Percentiles rank a stretch among this genome's conserved stretches.
Conservation (phyloP, 306 rosid species). For the Vicia sativa region DNA sequence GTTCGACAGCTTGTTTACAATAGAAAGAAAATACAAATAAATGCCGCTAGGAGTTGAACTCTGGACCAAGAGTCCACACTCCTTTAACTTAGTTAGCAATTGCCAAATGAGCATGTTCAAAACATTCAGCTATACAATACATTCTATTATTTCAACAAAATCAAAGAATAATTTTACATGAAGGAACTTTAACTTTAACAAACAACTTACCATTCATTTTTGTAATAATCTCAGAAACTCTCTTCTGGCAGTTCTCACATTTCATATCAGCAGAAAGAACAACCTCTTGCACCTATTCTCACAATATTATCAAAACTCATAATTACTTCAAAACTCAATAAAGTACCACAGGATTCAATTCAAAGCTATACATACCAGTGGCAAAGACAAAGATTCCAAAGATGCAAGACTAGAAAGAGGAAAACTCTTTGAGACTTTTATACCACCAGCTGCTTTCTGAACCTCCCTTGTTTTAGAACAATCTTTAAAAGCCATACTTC, state of each 20-base stretch:
- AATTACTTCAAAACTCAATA: neutral
- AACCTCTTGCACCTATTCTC: constrained; percentile 70
- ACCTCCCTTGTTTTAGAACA: constrained; percentile 42
- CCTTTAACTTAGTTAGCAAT: too few species aligned
- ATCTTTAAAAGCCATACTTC: constrained; percentile 50
- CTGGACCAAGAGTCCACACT: too few species aligned
- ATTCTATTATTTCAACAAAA: neutral
- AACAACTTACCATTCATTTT: constrained; percentile 61
- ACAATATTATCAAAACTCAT: neutral
- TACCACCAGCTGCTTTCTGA: constrained; percentile 36
- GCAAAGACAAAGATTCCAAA: constrained; percentile 66
- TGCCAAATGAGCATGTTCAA: too few species aligned
- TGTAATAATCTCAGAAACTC: constrained; percentile 74
- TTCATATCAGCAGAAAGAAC: constrained; percentile 76
- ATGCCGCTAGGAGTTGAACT: too few species aligned
- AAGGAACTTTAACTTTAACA: constrained; percentile 20
- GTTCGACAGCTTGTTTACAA: too few species aligned
- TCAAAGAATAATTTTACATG: neutral
- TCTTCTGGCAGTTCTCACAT: constrained; percentile 71
- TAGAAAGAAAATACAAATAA: too few species aligned
- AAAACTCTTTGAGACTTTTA: constrained; percentile 47
- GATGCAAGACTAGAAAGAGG: constrained; percentile 62
- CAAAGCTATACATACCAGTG: constrained; percentile 47
- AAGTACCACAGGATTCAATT: neutral
- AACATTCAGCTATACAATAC: neutral